Percentiles rank a stretch among this genome's conserved stretches.
These are phyloP conservation scores for Inonotus obliquus DNA, from an alignment of 1,284 basidiomycete genomes.

Conservation along the genomic window DNA sequence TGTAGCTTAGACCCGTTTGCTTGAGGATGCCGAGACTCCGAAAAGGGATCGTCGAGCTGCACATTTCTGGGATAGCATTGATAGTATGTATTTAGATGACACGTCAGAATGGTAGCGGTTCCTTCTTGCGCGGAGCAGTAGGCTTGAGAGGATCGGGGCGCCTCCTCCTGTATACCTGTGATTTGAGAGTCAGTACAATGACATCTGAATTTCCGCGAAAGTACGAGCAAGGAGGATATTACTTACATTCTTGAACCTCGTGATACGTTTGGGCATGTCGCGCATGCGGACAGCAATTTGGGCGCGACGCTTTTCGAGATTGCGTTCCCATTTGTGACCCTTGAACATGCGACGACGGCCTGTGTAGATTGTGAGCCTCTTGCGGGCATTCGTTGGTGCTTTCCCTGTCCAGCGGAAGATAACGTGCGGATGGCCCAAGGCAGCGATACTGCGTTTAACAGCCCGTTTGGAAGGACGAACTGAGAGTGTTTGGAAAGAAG, in stretches of 20 bases:
- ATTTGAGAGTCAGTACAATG: not conserved
- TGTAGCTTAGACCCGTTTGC: too few species aligned
- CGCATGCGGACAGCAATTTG: conserved; percentile 53
- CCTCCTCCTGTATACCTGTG: conserved; percentile 13
- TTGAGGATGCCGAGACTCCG: too few species aligned
- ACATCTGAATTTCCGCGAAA: not conserved
- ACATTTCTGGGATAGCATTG: not conserved
- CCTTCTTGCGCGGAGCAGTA: conserved; percentile 11
- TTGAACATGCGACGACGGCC: conserved; percentile 80
- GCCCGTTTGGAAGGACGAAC: not conserved
- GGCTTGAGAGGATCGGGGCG: conserved; percentile 10
- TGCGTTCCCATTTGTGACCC: conserved; percentile 76
- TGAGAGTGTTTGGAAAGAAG: not conserved
- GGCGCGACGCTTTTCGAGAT: conserved; percentile 38
- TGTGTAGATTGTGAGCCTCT: conserved; percentile 57
- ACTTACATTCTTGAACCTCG: conserved; percentile 59
- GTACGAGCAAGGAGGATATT: conserved; percentile 16
- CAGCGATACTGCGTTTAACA: not conserved
- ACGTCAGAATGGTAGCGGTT: conserved; percentile 17
- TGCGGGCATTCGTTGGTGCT: conserved; percentile 53
- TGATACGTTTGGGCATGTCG: conserved; percentile 61
- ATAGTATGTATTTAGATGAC: not conserved
- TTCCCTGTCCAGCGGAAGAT: conserved; percentile 29
- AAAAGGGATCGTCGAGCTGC: too few species aligned
- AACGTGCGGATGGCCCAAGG: conserved; percentile 19